A percentile compares a stretch with the other conserved stretches of the same genome.
Conservation (phyloP, 225 moss, liverwort and hornwort genomes). For the Polytrichum formosum region DNA sequence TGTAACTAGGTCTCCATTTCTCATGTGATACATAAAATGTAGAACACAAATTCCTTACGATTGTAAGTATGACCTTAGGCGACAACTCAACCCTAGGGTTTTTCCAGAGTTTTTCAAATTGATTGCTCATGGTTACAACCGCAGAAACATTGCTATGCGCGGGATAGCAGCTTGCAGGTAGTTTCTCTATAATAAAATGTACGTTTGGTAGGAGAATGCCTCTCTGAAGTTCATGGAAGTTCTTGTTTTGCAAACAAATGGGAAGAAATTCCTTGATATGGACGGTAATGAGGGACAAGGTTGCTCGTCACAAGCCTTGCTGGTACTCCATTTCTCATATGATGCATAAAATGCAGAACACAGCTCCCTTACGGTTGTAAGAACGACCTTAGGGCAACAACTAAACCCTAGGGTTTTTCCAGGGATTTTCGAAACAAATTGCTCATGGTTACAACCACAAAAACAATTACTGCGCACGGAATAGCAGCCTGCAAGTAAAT, state of each 20-base stretch:
- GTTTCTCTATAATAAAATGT: neutral
- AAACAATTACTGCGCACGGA: neutral
- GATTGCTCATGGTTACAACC: neutral
- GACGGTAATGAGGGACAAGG: neutral
- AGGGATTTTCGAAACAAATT: no score
- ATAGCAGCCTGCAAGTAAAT: neutral
- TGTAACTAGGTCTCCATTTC: no score
- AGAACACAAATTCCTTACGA: no score
- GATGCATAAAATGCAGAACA: no score
- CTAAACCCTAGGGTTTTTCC: no score
- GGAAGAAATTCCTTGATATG: neutral
- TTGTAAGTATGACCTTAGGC: no score
- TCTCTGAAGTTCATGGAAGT: neutral
- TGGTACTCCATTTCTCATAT: no score
- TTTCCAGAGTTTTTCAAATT: no score
- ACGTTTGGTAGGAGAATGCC: neutral
- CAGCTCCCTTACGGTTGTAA: no score
- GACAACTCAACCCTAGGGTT: no score
- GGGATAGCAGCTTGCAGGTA: neutral
- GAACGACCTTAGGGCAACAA: no score
- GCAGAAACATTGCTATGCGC: neutral
- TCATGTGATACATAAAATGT: no score
- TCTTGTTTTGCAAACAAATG: neutral
- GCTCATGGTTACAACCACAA: neutral
- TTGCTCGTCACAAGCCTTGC: conserved; percentile 17